Evolutionary conservation across 208 protist genomes (phyloP).

Genomic region (Trypanosoma congolense): DNA sequence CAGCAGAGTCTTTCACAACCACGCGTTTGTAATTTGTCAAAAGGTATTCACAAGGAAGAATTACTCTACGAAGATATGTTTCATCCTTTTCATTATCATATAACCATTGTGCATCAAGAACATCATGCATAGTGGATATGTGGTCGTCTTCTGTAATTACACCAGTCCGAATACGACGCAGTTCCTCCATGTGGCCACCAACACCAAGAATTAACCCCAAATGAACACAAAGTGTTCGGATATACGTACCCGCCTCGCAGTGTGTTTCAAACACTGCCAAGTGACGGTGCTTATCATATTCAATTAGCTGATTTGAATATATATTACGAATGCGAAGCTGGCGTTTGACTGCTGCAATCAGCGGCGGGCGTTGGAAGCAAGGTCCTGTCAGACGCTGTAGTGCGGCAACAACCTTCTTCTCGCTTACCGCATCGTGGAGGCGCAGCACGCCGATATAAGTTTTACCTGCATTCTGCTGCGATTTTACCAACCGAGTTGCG

Average conservation of each 20-base stretch:
- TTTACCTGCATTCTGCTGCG: constrained; percentile 99
- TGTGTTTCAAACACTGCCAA: constrained; percentile 97
- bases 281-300: constrained; percentile 97
- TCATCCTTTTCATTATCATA: constrained; percentile 98
- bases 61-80: constrained; percentile 94
- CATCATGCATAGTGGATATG: constrained; percentile 99
- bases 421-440: constrained; percentile 93
- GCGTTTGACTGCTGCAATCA: constrained; percentile 98
- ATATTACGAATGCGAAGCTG: constrained; percentile 99
- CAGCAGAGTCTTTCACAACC: constrained; percentile 98
- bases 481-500: constrained; percentile 99
- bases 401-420: constrained; percentile 84
- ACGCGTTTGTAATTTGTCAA: constrained; percentile 98
- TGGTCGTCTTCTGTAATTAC: constrained; percentile 92
- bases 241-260: constrained; percentile 99
- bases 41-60: constrained; percentile 98
- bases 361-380: constrained; percentile 98
- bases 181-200: constrained; percentile 99
- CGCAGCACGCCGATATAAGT: constrained; percentile 98
- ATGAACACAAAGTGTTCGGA: constrained; percentile 99
- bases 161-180: constrained; percentile 97
- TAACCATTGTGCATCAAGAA: constrained; percentile 98
- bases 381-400: constrained; percentile 97
- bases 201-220: constrained; percentile 98
- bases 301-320: constrained; percentile 98